phyloP scores from a whole-genome alignment of 139 green algal genomes.

The Chlamydomonas applanata region DNA sequence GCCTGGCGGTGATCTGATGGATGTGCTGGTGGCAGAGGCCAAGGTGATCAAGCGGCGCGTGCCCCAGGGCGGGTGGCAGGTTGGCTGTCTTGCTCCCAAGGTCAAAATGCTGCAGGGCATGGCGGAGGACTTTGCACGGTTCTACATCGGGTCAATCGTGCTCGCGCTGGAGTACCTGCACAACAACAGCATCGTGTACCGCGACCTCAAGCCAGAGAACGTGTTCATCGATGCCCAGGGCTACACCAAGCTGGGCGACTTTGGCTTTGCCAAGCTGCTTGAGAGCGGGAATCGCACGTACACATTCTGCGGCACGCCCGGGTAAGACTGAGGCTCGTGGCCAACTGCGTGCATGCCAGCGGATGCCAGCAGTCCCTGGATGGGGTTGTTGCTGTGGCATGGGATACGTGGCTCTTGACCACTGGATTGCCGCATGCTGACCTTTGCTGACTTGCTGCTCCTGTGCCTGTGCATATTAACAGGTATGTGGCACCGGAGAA shows the following conservation, averaged over 20 bases:
- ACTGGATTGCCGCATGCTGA: too few species aligned
- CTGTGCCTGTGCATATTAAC: too few species aligned
- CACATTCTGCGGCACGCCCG: slow-evolving; percentile 97
- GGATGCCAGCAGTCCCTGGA: too few species aligned
- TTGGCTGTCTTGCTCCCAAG: slow-evolving; percentile 35
- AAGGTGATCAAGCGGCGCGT: slow-evolving; percentile 75
- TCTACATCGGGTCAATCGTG: slow-evolving; percentile 90
- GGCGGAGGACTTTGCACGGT: slow-evolving; percentile 78
- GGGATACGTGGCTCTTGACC: too few species aligned
- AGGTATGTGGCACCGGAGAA: too few species aligned
- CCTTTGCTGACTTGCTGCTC: too few species aligned
- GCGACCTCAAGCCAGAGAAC: slow-evolving; percentile 98
- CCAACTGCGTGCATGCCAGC: too few species aligned
- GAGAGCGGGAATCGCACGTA: slow-evolving; percentile 81
- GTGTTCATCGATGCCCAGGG: slow-evolving; percentile 87
- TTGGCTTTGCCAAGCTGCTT: slow-evolving; percentile 96
- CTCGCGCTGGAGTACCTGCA: slow-evolving; percentile 95
- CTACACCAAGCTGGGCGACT: slow-evolving; percentile 94
- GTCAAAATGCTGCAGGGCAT: slow-evolving; percentile 72
- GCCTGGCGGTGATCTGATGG: slow-evolving; percentile 93
- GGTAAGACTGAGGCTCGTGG: too few species aligned
- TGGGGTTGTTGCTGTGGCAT: too few species aligned
- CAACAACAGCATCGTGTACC: slow-evolving; percentile 88
- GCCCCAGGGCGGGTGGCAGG: slow-evolving; percentile 49
- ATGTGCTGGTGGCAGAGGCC: slow-evolving; percentile 82